Evolutionary conservation across 345 rosid species (phyloP).

Genomic region (Carallia brachiata): DNA sequence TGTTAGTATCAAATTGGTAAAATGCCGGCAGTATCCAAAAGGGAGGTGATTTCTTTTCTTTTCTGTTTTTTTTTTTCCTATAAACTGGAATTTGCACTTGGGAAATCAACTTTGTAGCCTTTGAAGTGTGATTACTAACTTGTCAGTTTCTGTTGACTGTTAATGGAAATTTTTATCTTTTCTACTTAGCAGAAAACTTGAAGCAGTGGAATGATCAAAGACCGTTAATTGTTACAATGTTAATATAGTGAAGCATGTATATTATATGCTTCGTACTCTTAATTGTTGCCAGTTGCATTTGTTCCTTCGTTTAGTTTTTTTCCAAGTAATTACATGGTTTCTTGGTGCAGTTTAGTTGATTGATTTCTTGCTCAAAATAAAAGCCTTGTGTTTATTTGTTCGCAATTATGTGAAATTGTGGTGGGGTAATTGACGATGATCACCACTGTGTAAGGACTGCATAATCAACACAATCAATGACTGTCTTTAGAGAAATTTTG

Average conservation of each 20-base stretch:
- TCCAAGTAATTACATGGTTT: no score
- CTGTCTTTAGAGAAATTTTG: no score
- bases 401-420: not conserved
- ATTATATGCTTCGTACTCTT: not conserved
- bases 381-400: not conserved
- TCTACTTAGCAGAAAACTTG: not conserved
- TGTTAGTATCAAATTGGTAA: not conserved
- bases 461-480: not conserved
- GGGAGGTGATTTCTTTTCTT: not conserved
- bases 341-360: no score
- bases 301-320: not conserved
- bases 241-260: not conserved
- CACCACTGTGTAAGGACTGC: not conserved
- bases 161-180: not conserved
- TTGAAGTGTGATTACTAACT: conserved; percentile 6
- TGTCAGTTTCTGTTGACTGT: conserved; percentile 2
- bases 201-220: conserved; percentile 2
- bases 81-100: not conserved
- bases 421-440: not conserved
- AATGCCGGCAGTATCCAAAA: not conserved
- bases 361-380: no score
- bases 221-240: not conserved
- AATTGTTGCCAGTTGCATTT: not conserved
- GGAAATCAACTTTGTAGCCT: conserved; percentile 1
- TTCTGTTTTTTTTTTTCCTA: not conserved